Evolutionary conservation across 176 grass and related monocot genomes (phyloP).

Genomic region (Bonia amplexicaulis): DNA sequence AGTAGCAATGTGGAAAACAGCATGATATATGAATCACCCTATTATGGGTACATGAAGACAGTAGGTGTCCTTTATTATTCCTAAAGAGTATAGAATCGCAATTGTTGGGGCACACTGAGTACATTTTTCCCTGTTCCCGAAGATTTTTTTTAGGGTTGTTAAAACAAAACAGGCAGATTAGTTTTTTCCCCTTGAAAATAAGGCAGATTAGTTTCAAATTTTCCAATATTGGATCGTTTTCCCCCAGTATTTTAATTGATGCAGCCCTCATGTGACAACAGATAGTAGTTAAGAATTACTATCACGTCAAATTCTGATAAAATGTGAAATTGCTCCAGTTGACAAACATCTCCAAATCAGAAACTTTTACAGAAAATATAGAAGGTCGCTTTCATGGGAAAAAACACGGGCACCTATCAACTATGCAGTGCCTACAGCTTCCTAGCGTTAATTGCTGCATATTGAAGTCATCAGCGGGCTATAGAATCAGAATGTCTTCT

Average conservation of each 20-base stretch:
- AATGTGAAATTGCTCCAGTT: background rate
- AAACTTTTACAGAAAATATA: background rate
- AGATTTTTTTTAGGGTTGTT: background rate
- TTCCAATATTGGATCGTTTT: background rate
- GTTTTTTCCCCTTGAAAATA: background rate
- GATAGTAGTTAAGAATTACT: background rate
- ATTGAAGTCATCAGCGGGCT: background rate
- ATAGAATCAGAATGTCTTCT: background rate
- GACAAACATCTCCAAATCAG: background rate
- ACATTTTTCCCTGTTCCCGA: background rate
- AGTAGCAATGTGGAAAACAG: background rate
- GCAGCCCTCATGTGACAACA: background rate
- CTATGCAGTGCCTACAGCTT: background rate
- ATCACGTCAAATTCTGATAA: background rate
- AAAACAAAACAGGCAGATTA: background rate
- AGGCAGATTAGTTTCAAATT: background rate
- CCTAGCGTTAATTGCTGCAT: background rate
- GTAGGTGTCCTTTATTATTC: background rate
- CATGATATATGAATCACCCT: background rate
- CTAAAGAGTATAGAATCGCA: background rate
- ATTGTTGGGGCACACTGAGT: background rate
- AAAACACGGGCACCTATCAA: background rate
- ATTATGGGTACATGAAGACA: background rate
- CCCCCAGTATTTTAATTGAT: background rate
- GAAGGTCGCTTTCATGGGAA: background rate